Base-by-base conservation (phyloP, 257 asterid species). In the Gentiana macrophylla region DNA sequence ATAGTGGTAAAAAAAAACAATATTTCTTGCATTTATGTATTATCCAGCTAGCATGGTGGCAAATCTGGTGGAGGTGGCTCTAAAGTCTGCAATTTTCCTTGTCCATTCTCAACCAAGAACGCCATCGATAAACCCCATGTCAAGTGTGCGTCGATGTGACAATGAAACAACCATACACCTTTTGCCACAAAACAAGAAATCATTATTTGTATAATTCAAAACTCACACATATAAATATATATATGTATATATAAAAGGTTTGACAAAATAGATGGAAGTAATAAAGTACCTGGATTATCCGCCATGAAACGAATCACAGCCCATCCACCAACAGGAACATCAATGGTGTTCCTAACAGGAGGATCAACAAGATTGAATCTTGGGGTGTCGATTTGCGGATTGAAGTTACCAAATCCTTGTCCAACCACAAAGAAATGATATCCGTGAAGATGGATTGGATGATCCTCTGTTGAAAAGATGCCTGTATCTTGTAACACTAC, bases 121-220 rank as follows among this genome's bases (percentile, higher is more conserved):
- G 80, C 59, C 90, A 79, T 84, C 6, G 62, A 83, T 60, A 84
- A 60, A 8, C 90, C 94, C 90, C 87, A 79, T 9, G 70, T 13
- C 3, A 81, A 63, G 79, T 84, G 94, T 9, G 85, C 77, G 59
- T 84, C 94, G 49, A 84, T 81, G 76, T 84, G 94, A 56, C 94
- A 84, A 34, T 84, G 94, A 78, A 84, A 67, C 65, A 84, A 52
- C 94, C 94, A 84, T 54, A 84, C 85, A 55, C 93, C 92, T 80
- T 8, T 49, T 13, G 5, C 2, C 0, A 50, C 35, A 33, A 43
- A 51, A 37, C 0, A 49, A 6, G 8, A 54, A 12, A 33, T 46
- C 33, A 56, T 6, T 10, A 15, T 15, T 15, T 15, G 24, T 15
- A 15, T 15, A 15, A 15, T 15, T 15, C 24, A 15, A 15, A 15